Percentiles rank a stretch among this genome's conserved stretches.
Conservation (phyloP, 2,329 filamentous ascomycete genomes). For the Aphanoascus verrucosus region DNA sequence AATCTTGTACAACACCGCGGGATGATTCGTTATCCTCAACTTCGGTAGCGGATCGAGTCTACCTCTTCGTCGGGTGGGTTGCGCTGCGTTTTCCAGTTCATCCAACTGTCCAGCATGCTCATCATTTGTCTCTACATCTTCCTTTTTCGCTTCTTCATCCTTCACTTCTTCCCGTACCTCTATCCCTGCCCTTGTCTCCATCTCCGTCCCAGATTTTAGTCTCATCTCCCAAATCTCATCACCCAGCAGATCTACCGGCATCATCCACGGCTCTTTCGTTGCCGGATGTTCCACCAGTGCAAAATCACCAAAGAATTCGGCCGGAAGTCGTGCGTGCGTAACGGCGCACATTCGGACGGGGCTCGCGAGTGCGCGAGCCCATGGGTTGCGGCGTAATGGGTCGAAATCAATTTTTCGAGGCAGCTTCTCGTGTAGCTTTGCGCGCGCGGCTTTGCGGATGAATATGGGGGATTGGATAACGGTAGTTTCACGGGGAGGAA, state of each 20-base stretch:
- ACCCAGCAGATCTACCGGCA: conserved; percentile 26
- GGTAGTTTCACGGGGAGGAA: neutral
- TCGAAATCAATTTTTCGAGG: conserved; percentile 16
- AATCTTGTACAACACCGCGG: neutral
- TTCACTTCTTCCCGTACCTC: neutral
- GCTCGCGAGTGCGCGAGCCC: conserved; percentile 32
- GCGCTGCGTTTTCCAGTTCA: neutral
- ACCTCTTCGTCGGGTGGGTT: neutral
- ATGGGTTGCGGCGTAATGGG: conserved; percentile 30
- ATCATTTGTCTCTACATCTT: too few species aligned
- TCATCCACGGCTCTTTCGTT: conserved; percentile 23
- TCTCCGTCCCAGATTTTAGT: neutral
- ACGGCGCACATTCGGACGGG: conserved; percentile 27
- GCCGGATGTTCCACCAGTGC: conserved; percentile 26
- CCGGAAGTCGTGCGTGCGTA: conserved; percentile 28
- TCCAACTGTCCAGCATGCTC: neutral
- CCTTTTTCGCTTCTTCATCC: neutral
- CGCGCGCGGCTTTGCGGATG: conserved; percentile 6
- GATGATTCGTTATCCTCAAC: conserved; percentile 5
- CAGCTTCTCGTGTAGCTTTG: conserved; percentile 7
- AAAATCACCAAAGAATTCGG: conserved; percentile 27
- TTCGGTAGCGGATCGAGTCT: neutral
- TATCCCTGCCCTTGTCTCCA: neutral
- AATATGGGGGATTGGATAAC: conserved; percentile 13
- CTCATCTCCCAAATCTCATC: conserved; percentile 21